Evolutionary conservation across 208 protist species (phyloP).

Genomic region (Leishmania gerbilli): DNA sequence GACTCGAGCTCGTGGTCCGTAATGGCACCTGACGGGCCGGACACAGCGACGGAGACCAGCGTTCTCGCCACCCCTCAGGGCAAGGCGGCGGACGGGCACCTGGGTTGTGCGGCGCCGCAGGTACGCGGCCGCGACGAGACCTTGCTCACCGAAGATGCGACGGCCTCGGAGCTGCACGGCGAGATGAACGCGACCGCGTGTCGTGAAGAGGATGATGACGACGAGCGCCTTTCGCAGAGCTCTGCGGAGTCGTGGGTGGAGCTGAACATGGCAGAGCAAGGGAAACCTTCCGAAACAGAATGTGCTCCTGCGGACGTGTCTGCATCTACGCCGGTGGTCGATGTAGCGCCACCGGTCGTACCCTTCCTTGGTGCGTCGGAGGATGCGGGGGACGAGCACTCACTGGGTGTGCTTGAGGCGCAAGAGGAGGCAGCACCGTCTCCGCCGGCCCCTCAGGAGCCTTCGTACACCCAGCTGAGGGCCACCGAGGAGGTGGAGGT

Average conservation of each 20-base stretch:
- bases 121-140: not conserved
- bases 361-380: not conserved
- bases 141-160: not conserved
- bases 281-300: not conserved
- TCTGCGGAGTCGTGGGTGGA: conserved; percentile 32
- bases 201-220: not conserved
- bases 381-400: not conserved
- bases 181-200: not conserved
- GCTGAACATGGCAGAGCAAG: conserved; percentile 15
- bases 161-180: not conserved
- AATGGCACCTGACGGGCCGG: not conserved
- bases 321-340: not conserved
- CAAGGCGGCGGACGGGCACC: not conserved
- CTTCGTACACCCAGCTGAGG: not conserved
- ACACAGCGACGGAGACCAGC: not conserved
- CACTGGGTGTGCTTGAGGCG: not conserved
- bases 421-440: not conserved
- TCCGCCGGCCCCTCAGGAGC: not conserved
- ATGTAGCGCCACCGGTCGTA: not conserved
- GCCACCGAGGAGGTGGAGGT: conserved; percentile 1
- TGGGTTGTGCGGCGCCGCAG: not conserved
- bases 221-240: not conserved
- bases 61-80: not conserved
- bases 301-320: not conserved
- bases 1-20: conserved; percentile 20